These are phyloP conservation scores for Amyloporia xantha DNA, from an alignment of 768 basidiomycete genomes.

Conservation along the genomic window DNA sequence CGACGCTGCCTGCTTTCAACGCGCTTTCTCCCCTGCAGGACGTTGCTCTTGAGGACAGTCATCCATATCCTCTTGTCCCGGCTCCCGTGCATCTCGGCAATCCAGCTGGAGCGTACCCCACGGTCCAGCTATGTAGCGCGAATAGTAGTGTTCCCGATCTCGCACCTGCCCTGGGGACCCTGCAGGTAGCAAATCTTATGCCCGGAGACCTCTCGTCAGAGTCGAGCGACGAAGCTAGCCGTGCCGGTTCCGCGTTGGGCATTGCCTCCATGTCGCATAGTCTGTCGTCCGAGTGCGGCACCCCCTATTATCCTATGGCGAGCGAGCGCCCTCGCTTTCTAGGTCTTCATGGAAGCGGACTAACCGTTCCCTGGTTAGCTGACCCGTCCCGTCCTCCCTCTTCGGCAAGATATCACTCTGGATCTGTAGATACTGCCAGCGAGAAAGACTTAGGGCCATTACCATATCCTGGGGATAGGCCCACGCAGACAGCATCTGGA, in stretches of 20 bases:
- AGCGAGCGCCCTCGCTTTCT: constrained; percentile 27
- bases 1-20: not conserved
- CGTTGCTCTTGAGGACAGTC: too few relatives aligned
- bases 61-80: not conserved
- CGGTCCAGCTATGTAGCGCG: constrained; percentile 15
- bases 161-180: constrained; percentile 32
- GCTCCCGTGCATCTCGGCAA: constrained; percentile 4
- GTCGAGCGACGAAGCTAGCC: constrained; percentile 23
- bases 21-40: too few relatives aligned
- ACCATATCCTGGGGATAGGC: constrained; percentile 26
- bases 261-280: constrained; percentile 13
- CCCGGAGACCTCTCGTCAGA: constrained; percentile 37
- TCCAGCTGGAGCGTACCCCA: constrained; percentile 16
- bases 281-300: constrained; percentile 13
- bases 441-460: constrained; percentile 9
- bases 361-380: constrained; percentile 27
- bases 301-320: constrained; percentile 7
- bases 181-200: constrained; percentile 42
- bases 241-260: constrained; percentile 18
- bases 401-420: not conserved
- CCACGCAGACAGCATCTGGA: not conserved
- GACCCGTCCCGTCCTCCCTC: constrained; percentile 2
- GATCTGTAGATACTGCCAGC: not conserved
- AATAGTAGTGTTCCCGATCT: constrained; percentile 24
- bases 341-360: constrained; percentile 25